A percentile compares a stretch with the other conserved stretches of the same genome.
Conservation (phyloP, 2,329 filamentous ascomycete species). For the Eutypella sp. region DNA sequence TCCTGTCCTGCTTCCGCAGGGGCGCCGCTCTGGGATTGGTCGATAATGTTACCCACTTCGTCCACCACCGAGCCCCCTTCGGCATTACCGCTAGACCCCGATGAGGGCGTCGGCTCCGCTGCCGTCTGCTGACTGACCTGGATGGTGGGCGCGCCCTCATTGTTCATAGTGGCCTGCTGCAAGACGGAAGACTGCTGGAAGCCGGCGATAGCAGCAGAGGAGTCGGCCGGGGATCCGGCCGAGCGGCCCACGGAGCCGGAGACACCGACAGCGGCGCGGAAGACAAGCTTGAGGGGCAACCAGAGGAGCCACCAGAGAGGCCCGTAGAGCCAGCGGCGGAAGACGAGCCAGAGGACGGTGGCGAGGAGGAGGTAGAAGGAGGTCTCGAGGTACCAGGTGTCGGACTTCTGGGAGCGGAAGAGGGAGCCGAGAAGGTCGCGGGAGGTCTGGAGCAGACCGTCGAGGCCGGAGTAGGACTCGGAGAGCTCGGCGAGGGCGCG, state of each 20-base stretch:
- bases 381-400: conserved; percentile 96
- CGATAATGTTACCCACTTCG: conserved; percentile 51
- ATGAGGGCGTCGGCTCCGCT: conserved; percentile 8
- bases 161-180: conserved; percentile 23
- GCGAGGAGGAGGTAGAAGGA: conserved; percentile 75
- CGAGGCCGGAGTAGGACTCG: conserved; percentile 75
- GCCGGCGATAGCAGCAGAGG: conserved; percentile 12
- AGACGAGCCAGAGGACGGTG: conserved; percentile 81
- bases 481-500: conserved; percentile 75
- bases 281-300: conserved; percentile 68
- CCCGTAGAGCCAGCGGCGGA: conserved; percentile 79
- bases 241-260: conserved; percentile 45
- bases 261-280: conserved; percentile 52
- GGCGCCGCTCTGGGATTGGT: conserved; percentile 20
- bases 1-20: not conserved
- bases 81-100: conserved; percentile 12
- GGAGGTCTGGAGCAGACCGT: conserved; percentile 70
- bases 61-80: conserved; percentile 37
- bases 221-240: conserved; percentile 20
- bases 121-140: conserved; percentile 37
- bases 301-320: conserved; percentile 86
- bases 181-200: conserved; percentile 8
- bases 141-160: conserved; percentile 44
- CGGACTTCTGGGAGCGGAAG: conserved; percentile 84
- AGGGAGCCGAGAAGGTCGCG: conserved; percentile 72